These are phyloP conservation scores for Myriosclerotinia duriaeana DNA, from an alignment of 2,329 filamentous ascomycete species.

Conservation along the genomic window DNA sequence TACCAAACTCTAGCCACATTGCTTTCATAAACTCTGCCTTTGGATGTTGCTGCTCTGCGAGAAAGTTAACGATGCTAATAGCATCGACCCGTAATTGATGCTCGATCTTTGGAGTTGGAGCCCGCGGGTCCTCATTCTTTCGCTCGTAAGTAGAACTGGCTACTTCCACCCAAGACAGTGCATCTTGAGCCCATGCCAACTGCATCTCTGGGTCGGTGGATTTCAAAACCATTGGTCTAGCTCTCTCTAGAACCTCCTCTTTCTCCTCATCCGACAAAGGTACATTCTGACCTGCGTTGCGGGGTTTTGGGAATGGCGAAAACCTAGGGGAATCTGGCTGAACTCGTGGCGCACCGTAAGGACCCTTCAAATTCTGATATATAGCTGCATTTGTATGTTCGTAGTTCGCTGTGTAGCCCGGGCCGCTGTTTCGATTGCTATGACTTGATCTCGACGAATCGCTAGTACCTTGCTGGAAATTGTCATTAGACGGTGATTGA, in stretches of 20 bases:
- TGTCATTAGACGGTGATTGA: conserved; percentile 33
- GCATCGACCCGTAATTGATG: conserved; percentile 86
- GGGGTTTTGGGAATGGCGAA: conserved; percentile 86
- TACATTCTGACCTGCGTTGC: conserved; percentile 77
- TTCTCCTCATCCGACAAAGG: conserved; percentile 93
- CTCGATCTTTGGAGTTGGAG: conserved; percentile 80
- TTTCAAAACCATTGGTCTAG: conserved; percentile 78
- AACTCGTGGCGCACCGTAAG: conserved; percentile 25
- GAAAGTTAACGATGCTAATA: conserved; percentile 85
- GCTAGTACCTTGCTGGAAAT: conserved; percentile 26
- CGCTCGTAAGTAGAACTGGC: conserved; percentile 68
- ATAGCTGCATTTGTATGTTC: conserved; percentile 40
- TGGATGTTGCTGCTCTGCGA: conserved; percentile 88
- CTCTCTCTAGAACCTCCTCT: conserved; percentile 83
- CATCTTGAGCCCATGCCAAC: conserved; percentile 93
- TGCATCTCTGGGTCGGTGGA: conserved; percentile 97
- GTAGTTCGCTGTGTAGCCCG: conserved; percentile 39
- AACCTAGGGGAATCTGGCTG: conserved; percentile 63
- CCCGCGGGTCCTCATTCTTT: conserved; percentile 51
- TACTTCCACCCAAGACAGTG: conserved; percentile 83
- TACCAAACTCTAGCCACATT: conserved; percentile 98
- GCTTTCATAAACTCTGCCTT: conserved; percentile 91
- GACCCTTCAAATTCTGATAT: conserved; percentile 39
- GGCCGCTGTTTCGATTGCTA: conserved; percentile 27
- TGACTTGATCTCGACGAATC: conserved; percentile 23